These are phyloP conservation scores for Fusarium albosuccineum DNA, from an alignment of 2,329 filamentous ascomycete species.

Conservation along the genomic window DNA sequence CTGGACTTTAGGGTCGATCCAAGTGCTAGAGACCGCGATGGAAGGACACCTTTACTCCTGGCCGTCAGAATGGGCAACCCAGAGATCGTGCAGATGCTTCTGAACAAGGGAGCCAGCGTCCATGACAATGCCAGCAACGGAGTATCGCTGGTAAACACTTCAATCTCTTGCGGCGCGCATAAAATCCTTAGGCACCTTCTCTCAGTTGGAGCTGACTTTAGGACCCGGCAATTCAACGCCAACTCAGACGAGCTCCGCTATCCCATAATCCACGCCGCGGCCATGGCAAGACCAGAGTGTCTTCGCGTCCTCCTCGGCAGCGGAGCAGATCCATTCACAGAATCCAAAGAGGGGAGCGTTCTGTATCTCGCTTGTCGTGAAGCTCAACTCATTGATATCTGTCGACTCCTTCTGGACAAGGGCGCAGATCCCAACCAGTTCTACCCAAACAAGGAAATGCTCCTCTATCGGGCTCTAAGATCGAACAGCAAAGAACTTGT, in stretches of 20 bases:
- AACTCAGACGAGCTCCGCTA: not conserved
- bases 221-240: not conserved
- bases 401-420: not conserved
- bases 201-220: not conserved
- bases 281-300: not conserved
- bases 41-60: not conserved
- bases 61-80: not conserved
- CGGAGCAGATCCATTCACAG: not conserved
- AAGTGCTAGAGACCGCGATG: not conserved
- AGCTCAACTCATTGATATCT: not conserved
- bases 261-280: not conserved
- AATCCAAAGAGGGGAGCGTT: not conserved
- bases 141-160: not conserved
- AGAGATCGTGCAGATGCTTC: constrained; percentile 7
- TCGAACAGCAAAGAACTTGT: not conserved
- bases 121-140: not conserved
- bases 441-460: not conserved
- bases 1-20: not conserved
- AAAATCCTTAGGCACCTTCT: not conserved
- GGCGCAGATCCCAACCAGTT: not conserved
- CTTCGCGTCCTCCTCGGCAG: not conserved
- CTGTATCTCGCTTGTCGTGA: not conserved
- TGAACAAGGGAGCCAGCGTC: not conserved
- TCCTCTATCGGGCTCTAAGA: not conserved
- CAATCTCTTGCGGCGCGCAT: not conserved